A percentile compares a stretch with the other conserved stretches of the same genome.
Conservation (phyloP, 2,329 filamentous ascomycete genomes). For the Talaromyces sp. region DNA sequence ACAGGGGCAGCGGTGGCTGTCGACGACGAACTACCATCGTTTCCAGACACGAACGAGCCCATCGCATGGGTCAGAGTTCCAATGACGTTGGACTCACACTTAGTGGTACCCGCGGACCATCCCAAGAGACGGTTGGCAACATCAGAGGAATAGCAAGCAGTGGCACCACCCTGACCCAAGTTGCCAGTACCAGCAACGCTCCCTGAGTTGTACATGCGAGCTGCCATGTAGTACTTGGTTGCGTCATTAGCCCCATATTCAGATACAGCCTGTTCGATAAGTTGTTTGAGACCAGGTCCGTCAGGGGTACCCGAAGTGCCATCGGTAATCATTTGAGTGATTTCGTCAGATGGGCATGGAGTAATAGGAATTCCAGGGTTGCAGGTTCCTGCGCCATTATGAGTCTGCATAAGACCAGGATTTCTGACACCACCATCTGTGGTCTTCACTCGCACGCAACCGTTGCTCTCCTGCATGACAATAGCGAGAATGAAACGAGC, state of each 20-base stretch:
- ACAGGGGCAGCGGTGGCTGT: background rate
- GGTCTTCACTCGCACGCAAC: conserved; percentile 35
- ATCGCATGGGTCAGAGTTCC: background rate
- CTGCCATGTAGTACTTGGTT: conserved; percentile 20
- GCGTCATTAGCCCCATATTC: conserved; percentile 13
- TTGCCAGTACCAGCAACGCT: conserved; percentile 23
- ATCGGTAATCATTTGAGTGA: conserved; percentile 28
- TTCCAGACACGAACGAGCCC: background rate
- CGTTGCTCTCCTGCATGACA: conserved; percentile 37
- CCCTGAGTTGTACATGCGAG: conserved; percentile 34
- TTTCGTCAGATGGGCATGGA: conserved; percentile 14
- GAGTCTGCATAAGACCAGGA: conserved; percentile 39
- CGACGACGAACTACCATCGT: background rate
- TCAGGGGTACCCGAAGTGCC: conserved; percentile 24
- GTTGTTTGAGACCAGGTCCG: conserved; percentile 25
- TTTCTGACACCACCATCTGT: conserved; percentile 37
- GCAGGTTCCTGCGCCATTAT: conserved; percentile 32
- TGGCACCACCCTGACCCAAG: conserved; percentile 34
- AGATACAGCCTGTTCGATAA: conserved; percentile 18
- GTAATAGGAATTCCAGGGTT: conserved; percentile 18
- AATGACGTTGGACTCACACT: background rate
- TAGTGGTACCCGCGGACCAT: conserved; percentile 27
- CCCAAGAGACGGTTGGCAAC: conserved; percentile 47
- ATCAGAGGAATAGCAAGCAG: conserved; percentile 48
- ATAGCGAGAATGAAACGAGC: conserved; percentile 33